These are phyloP conservation scores for Luffa acutangula DNA, from an alignment of 306 rosid genomes.

Conservation along the genomic window DNA sequence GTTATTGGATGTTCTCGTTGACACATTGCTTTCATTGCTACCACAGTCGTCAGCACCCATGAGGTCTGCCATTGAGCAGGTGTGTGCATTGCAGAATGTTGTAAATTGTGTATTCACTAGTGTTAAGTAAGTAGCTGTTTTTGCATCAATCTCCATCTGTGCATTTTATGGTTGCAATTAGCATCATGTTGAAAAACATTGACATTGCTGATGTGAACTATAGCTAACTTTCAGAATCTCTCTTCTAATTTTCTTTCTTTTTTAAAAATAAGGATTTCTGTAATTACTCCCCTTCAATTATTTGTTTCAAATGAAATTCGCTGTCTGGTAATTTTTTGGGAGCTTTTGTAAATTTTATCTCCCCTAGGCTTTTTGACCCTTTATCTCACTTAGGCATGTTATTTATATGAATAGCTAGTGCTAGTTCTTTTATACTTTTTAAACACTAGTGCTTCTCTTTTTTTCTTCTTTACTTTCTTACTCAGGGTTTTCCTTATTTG, in stretches of 20 bases:
- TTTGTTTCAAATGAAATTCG: not conserved
- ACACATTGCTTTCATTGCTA: slow-evolving; percentile 82
- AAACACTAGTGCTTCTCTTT: not conserved
- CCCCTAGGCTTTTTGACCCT: not conserved
- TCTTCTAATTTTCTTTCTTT: too few relatives aligned
- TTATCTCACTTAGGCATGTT: not conserved
- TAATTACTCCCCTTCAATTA: not conserved
- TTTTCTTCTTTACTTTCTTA: not conserved
- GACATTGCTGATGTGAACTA: not conserved
- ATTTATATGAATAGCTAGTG: not conserved
- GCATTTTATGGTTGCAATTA: not conserved
- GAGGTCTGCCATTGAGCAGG: slow-evolving; percentile 96
- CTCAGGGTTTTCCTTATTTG: not conserved
- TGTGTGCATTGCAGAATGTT: slow-evolving; percentile 12
- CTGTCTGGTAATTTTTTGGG: not conserved
- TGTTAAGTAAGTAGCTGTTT: not conserved
- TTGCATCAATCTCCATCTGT: not conserved
- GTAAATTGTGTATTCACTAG: slow-evolving; percentile 7
- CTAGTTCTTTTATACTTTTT: not conserved
- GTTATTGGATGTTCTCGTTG: slow-evolving; percentile 85
- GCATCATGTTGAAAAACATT: not conserved
- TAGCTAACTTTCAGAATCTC: not conserved
- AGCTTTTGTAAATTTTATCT: not conserved
- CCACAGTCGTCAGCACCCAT: slow-evolving; percentile 82
- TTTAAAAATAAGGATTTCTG: not conserved